Conservation (phyloP, 345 rosid species). For the Acer campestre region DNA sequence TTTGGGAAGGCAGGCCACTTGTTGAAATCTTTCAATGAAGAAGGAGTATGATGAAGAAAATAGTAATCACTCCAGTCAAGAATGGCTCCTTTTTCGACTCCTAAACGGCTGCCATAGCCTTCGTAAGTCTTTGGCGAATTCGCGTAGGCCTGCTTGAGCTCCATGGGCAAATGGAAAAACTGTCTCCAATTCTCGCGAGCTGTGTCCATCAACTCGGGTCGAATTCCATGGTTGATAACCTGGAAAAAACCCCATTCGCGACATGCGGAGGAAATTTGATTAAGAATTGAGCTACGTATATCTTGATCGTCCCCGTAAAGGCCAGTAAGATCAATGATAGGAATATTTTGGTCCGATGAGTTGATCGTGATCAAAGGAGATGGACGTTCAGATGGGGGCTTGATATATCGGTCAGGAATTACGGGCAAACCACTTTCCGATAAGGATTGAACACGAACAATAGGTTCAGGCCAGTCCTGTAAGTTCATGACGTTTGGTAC, state of each 20-base stretch:
- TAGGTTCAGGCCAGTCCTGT: conserved; percentile 94
- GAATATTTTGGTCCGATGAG: conserved; percentile 45
- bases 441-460: conserved; percentile 87
- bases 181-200: conserved; percentile 69
- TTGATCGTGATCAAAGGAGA: background rate
- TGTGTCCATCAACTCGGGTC: conserved; percentile 60
- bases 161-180: conserved; percentile 78
- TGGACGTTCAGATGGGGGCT: conserved; percentile 69
- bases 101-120: conserved; percentile 91
- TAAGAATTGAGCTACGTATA: conserved; percentile 24
- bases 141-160: conserved; percentile 59
- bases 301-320: conserved; percentile 30
- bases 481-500: conserved; percentile 15
- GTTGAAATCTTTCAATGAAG: conserved; percentile 48
- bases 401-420: conserved; percentile 79
- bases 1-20: conserved; percentile 84
- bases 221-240: conserved; percentile 81
- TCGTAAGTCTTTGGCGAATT: conserved; percentile 85
- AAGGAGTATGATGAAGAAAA: conserved; percentile 74
- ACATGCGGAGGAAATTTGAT: conserved; percentile 55
- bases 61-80: conserved; percentile 98
- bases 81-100: conserved; percentile 79
- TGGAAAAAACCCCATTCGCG: conserved; percentile 94
- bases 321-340: conserved; percentile 68
- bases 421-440: conserved; percentile 49